Base-by-base conservation (phyloP, 495 filamentous ascomycete species). In the Bacidia rubella region DNA sequence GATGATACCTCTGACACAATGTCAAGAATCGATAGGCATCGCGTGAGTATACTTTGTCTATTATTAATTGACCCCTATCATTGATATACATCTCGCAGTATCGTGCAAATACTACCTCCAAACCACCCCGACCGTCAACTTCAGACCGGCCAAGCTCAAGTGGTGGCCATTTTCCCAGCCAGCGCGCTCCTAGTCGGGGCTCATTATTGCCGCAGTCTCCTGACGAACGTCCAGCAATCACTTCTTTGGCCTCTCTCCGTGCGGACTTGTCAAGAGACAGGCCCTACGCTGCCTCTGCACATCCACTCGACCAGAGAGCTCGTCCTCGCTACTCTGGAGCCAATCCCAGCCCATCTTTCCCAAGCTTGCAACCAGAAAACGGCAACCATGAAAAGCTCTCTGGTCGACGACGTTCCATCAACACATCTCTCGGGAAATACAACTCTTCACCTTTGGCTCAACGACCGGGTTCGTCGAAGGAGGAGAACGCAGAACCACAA, bases 361-460 rank as follows among this genome's bases (percentile, higher is more conserved):
- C 67, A 7, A 69, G 69, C 59, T 27, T 70, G 63, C 54, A 73
- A 65, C 58, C 57, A 61, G 58, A 65, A 67, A 50, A 66, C 59
- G 54, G 66, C 65, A 42, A 73, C 46, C 67, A 67, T 19, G 67
- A 70, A 9, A 60, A 64, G 21, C 53, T 66, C 24, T 65, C 65
- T 44, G 60, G 62, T 27, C 69, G 77, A 43, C 68, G 74, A 53
- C 68, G 72, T 41, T 63, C 70, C 2, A 78, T 77, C 22, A 50
- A 80, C 59, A 65, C 72, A 51, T 63, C 77, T 60, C 62, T 69
- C 56, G 61, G 78, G 60, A 63, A 65, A 39, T 74, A 78, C 55
- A 70, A 71, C 52, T 78, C 76, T 1, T 80, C 78, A 1, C 75
- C 76, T n/a, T 60, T 79, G 25, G 71, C 72, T 9, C 68, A 38